phyloP scores from a whole-genome alignment of 306 rosid species.

The Lithocarpus polystachyus region DNA sequence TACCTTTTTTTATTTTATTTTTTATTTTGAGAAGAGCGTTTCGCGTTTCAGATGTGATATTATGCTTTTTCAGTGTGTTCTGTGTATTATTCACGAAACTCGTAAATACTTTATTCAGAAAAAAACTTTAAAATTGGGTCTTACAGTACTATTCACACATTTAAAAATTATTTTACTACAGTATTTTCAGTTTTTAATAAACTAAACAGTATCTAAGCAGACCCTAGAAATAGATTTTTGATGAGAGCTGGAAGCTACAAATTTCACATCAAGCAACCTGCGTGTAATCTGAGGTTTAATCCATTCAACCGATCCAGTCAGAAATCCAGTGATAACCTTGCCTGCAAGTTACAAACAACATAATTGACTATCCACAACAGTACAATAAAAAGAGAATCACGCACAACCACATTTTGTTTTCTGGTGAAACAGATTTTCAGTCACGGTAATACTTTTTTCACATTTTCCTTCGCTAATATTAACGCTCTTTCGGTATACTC shows the following conservation, averaged over 20 bases:
- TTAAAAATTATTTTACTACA: too few relatives aligned
- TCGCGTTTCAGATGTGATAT: too few relatives aligned
- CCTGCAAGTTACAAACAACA: background rate
- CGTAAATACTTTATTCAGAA: too few relatives aligned
- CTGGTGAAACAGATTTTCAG: background rate
- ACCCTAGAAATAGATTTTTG: background rate
- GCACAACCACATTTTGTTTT: background rate
- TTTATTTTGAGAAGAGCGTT: too few relatives aligned
- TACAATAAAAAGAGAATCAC: background rate
- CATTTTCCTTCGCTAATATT: background rate
- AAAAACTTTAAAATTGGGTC: too few relatives aligned
- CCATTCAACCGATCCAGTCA: background rate
- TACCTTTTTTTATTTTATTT: too few relatives aligned
- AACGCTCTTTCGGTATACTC: background rate
- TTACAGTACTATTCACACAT: too few relatives aligned
- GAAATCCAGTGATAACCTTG: too few relatives aligned
- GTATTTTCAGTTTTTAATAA: too few relatives aligned
- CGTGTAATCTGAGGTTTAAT: background rate
- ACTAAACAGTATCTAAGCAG: too few relatives aligned
- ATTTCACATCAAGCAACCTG: background rate
- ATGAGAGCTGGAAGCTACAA: background rate
- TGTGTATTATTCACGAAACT: too few relatives aligned
- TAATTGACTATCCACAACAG: background rate
- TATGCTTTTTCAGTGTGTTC: too few relatives aligned
- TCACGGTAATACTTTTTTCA: background rate